Percentiles rank a stretch among this genome's conserved stretches.
These are phyloP conservation scores for Pseudohalonectria lignicola DNA, from an alignment of 2,329 filamentous ascomycete species.

Conservation along the genomic window DNA sequence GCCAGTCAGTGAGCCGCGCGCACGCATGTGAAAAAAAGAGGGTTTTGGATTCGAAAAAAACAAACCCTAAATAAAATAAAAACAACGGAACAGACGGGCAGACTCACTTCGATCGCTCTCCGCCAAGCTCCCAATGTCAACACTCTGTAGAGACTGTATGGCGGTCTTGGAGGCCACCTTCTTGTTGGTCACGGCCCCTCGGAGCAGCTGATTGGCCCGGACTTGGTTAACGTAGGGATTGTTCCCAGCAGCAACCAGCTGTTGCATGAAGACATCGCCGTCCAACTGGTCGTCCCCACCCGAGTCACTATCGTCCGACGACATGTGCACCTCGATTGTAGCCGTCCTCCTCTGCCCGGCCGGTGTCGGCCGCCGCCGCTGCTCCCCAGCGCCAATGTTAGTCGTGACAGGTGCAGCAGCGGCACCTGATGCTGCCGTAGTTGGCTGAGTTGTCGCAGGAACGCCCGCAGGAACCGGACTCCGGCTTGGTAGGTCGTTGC, in stretches of 20 bases:
- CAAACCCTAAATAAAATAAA: slow-evolving; percentile 4
- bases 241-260: not conserved
- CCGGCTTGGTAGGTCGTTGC: too few relatives aligned
- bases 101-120: slow-evolving; percentile 37
- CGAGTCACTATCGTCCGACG: not conserved
- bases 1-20: not conserved
- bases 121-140: slow-evolving; percentile 31
- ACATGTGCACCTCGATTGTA: not conserved
- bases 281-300: not conserved
- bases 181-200: slow-evolving; percentile 30
- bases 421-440: too few relatives aligned
- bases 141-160: slow-evolving; percentile 32
- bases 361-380: not conserved
- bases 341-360: slow-evolving; percentile 1
- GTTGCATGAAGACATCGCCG: slow-evolving; percentile 1
- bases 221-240: slow-evolving; percentile 12
- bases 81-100: slow-evolving; percentile 2
- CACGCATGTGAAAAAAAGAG: not conserved
- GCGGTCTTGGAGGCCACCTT: slow-evolving; percentile 36
- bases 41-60: not conserved
- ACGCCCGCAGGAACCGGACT: too few relatives aligned
- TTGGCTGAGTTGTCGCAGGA: too few relatives aligned
- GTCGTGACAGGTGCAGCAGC: too few relatives aligned
- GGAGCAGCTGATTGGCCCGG: slow-evolving; percentile 31
- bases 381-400: not conserved